phyloP scores from a whole-genome alignment of 2,329 filamentous ascomycete genomes.

The Beauveria bassiana region DNA sequence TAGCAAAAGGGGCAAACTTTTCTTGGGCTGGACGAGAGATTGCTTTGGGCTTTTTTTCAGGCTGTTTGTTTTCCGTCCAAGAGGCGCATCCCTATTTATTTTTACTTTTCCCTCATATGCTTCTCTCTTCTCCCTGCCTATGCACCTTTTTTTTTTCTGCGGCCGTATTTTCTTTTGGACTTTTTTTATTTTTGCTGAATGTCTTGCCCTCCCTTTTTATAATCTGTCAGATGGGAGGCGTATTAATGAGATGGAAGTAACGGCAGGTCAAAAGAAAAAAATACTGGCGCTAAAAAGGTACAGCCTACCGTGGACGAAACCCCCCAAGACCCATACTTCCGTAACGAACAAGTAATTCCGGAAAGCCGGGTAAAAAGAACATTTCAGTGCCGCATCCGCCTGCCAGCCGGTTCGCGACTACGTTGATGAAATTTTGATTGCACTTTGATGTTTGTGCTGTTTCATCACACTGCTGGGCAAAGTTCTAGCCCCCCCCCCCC shows the following conservation, averaged over 20 bases:
- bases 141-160: background rate
- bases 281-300: background rate
- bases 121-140: too few species aligned
- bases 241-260: background rate
- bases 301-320: too few species aligned
- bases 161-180: background rate
- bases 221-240: conserved; percentile 2
- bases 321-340: background rate
- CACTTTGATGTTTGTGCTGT: background rate
- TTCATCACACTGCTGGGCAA: background rate
- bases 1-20: background rate
- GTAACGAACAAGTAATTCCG: background rate
- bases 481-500: background rate
- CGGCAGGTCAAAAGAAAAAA: background rate
- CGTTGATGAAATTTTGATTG: background rate
- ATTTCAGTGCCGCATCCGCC: background rate
- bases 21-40: background rate
- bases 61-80: background rate
- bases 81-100: background rate
- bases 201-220: background rate
- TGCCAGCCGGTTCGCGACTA: background rate
- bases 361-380: background rate
- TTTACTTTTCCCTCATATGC: background rate
- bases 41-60: background rate
- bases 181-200: background rate